Conservation (phyloP, 305 asterid genomes). For the Rubia peregrina region DNA sequence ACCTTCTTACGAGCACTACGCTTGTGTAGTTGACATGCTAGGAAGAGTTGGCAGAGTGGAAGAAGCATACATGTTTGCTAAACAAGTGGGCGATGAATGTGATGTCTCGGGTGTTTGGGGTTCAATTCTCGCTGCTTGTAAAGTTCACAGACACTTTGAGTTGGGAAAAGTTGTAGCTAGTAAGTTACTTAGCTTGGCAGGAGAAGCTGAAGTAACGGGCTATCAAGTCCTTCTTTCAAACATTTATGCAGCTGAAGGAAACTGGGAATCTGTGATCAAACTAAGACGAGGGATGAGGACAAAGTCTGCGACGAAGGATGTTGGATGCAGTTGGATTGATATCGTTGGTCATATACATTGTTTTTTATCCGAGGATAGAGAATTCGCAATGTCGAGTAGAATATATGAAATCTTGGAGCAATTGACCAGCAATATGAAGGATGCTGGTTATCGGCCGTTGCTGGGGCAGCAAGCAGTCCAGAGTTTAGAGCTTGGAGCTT, state of each 20-base stretch:
- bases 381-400: constrained; percentile 39
- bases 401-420: constrained; percentile 42
- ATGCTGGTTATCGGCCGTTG: constrained; percentile 37
- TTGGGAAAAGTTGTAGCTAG: constrained; percentile 68
- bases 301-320: constrained; percentile 62
- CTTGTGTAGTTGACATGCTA: constrained; percentile 75
- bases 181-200: constrained; percentile 53
- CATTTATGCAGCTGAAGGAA: constrained; percentile 74
- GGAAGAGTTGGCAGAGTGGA: constrained; percentile 80
- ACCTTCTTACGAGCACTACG: constrained; percentile 63
- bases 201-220: constrained; percentile 38
- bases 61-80: constrained; percentile 66
- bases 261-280: constrained; percentile 59
- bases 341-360: constrained; percentile 39
- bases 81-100: constrained; percentile 46
- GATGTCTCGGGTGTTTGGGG: constrained; percentile 68
- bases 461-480: constrained; percentile 26
- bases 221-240: constrained; percentile 81
- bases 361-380: constrained; percentile 54
- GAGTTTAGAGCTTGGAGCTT: constrained; percentile 19
- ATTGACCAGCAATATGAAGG: constrained; percentile 56
- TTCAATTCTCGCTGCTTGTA: constrained; percentile 78
- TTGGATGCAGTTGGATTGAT: constrained; percentile 92
- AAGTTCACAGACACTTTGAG: constrained; percentile 52
- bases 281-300: constrained; percentile 57